Evolutionary conservation across 2,329 filamentous ascomycete species (phyloP).

Genomic region (Aspergillus sp.): DNA sequence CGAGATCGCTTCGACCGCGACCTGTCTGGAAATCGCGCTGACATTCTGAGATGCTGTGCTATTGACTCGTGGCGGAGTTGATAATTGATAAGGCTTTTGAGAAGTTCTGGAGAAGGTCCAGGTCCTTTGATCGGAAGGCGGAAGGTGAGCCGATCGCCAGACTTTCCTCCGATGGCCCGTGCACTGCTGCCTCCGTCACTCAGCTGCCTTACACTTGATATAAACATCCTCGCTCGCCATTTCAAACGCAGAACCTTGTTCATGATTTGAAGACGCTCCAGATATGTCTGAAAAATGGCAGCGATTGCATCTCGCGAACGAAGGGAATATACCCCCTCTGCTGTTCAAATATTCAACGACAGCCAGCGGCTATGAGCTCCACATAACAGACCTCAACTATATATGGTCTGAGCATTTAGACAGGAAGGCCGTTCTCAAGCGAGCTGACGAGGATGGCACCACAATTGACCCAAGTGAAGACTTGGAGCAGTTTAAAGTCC

Average conservation of each 20-base stretch:
- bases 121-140: constrained; percentile 2
- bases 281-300: constrained; percentile 39
- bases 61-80: too few relatives aligned
- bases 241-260: neutral
- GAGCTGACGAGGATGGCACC: constrained; percentile 50
- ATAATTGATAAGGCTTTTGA: neutral
- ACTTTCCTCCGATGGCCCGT: constrained; percentile 20
- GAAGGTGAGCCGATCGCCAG: constrained; percentile 26
- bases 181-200: constrained; percentile 15
- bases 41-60: constrained; percentile 26
- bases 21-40: constrained; percentile 32
- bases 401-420: constrained; percentile 57
- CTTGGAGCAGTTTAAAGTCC: constrained; percentile 53
- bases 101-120: constrained; percentile 5
- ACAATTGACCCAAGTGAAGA: constrained; percentile 63
- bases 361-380: constrained; percentile 49
- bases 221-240: constrained; percentile 4
- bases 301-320: constrained; percentile 29
- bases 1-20: constrained; percentile 40
- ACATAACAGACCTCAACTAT: constrained; percentile 58
- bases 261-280: neutral
- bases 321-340: constrained; percentile 33
- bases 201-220: constrained; percentile 8
- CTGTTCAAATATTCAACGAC: constrained; percentile 39
- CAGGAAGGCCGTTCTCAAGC: constrained; percentile 46